Conservation (phyloP, 108 stramenopile species). For the Nitzschia putrida region DNA sequence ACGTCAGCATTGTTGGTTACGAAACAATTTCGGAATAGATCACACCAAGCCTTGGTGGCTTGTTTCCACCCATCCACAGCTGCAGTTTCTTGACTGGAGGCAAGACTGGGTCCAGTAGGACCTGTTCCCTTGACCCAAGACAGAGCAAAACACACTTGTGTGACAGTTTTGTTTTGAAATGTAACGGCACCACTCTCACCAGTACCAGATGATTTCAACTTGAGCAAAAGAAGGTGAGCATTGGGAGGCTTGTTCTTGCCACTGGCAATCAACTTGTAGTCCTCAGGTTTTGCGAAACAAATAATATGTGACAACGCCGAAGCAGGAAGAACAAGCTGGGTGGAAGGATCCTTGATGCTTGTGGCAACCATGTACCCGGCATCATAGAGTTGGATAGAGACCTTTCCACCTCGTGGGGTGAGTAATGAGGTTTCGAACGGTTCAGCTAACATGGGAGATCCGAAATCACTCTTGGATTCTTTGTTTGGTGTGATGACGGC, state of each 20-base stretch:
- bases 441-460: conserved; percentile 15
- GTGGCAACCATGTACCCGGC: conserved; percentile 49
- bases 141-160: conserved; percentile 66
- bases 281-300: conserved; percentile 74
- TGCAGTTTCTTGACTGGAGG: neutral
- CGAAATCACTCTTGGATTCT: neutral
- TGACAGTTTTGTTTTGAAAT: conserved; percentile 51
- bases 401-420: conserved; percentile 57
- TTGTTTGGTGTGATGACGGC: neutral
- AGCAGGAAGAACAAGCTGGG: neutral
- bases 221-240: conserved; percentile 20
- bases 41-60: conserved; percentile 20
- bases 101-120: conserved; percentile 9
- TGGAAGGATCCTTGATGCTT: conserved; percentile 41
- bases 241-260: conserved; percentile 7
- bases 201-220: neutral
- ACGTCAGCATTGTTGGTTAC: conserved; percentile 18
- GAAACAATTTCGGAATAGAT: conserved; percentile 36
- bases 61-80: conserved; percentile 12
- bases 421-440: conserved; percentile 55
- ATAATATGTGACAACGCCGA: conserved; percentile 39
- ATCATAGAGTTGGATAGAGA: conserved; percentile 35
- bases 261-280: conserved; percentile 50
- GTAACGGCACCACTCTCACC: neutral
- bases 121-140: conserved; percentile 31